Conservation (phyloP, 192 early-diverging fungal species). For the Backusella morwellensis region DNA sequence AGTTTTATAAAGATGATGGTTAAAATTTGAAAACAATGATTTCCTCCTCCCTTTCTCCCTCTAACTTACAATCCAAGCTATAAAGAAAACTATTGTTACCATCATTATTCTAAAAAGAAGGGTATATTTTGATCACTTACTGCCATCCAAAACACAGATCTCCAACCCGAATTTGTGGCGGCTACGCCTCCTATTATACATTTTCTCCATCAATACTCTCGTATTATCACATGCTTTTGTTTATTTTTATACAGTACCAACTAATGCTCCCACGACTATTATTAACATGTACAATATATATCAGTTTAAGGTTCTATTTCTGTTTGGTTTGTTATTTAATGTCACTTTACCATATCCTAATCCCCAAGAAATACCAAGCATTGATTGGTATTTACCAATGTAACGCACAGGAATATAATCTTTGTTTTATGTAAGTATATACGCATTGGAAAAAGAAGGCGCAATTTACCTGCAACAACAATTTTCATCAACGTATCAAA, state of each 20-base stretch:
- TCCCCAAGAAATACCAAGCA: constrained; percentile 29
- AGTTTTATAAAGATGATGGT: constrained; percentile 13
- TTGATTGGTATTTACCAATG: constrained; percentile 30
- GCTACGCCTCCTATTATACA: constrained; percentile 38
- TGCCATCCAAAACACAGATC: constrained; percentile 31
- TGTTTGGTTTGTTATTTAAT: too few species aligned
- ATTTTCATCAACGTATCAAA: constrained; percentile 48
- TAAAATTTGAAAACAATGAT: neutral
- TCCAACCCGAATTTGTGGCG: constrained; percentile 35
- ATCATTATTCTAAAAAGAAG: neutral
- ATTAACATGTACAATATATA: too few species aligned
- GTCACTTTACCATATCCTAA: constrained; percentile 17
- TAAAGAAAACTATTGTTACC: constrained; percentile 26
- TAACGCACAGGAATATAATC: constrained; percentile 36
- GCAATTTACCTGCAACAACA: constrained; percentile 38
- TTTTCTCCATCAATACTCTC: neutral
- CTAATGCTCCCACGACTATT: constrained; percentile 19
- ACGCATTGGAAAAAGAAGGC: neutral
- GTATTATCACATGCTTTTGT: neutral
- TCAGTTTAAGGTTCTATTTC: too few species aligned
- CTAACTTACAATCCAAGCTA: constrained; percentile 52
- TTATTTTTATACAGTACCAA: constrained; percentile 25
- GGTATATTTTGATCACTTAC: neutral
- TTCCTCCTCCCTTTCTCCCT: neutral
- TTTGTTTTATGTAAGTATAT: neutral